phyloP scores from a whole-genome alignment of 2,329 filamentous ascomycete genomes.

The Drechslerella stenobrocha region DNA sequence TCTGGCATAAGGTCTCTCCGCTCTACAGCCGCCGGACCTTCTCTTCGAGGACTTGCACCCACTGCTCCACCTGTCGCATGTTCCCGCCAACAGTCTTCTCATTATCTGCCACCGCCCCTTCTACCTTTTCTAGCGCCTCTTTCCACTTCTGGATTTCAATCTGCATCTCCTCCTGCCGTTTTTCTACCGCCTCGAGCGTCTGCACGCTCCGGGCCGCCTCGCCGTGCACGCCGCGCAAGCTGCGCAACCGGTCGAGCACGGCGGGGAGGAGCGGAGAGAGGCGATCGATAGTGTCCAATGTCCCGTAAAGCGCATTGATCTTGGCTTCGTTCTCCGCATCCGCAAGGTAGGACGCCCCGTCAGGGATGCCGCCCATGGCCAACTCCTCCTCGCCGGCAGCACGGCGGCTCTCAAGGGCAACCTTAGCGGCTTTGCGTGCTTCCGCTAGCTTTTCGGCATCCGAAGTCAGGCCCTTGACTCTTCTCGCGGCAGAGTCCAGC shows the following conservation, averaged over 20 bases:
- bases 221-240: constrained; percentile 79
- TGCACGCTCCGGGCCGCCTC: constrained; percentile 81
- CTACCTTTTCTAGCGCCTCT: constrained; percentile 76
- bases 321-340: constrained; percentile 73
- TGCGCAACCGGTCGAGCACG: constrained; percentile 80
- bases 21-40: constrained; percentile 67
- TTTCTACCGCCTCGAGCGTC: constrained; percentile 75
- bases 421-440: constrained; percentile 65
- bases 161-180: constrained; percentile 77
- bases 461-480: constrained; percentile 69
- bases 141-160: constrained; percentile 84
- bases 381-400: constrained; percentile 43
- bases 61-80: constrained; percentile 79
- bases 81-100: constrained; percentile 74
- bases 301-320: constrained; percentile 87
- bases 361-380: constrained; percentile 30
- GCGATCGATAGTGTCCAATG: constrained; percentile 83
- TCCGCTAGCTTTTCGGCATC: constrained; percentile 75
- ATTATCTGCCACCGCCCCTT: constrained; percentile 71
- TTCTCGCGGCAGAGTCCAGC: constrained; percentile 71
- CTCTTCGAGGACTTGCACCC: constrained; percentile 83
- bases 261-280: constrained; percentile 82
- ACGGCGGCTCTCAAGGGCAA: constrained; percentile 62
- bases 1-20: no score
- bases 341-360: constrained; percentile 57